A percentile compares a stretch with the other conserved stretches of the same genome.
Evolutionary conservation across 2,329 filamentous ascomycete species (phyloP).

Genomic region (Talaromyces sp.): DNA sequence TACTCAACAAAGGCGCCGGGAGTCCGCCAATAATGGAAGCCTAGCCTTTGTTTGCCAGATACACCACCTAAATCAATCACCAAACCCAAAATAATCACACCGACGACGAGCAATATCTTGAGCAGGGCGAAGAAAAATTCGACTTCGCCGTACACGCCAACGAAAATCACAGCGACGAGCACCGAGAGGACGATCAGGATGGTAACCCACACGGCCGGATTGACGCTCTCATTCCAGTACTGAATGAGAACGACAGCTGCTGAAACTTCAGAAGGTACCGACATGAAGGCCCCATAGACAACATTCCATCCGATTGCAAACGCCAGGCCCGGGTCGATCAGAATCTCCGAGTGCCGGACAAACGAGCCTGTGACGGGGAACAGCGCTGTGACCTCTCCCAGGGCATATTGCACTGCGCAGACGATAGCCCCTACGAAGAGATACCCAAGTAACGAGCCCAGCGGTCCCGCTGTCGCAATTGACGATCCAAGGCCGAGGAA

Average conservation of each 20-base stretch:
- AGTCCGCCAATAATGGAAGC: slow-evolving; percentile 65
- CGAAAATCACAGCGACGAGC: slow-evolving; percentile 65
- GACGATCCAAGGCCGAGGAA: slow-evolving; percentile 52
- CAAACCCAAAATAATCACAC: slow-evolving; percentile 71
- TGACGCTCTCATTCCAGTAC: slow-evolving; percentile 37
- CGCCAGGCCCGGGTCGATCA: slow-evolving; percentile 53
- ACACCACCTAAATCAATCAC: slow-evolving; percentile 65
- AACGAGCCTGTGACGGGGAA: slow-evolving; percentile 48
- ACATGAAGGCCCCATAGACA: slow-evolving; percentile 41
- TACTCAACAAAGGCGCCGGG: slow-evolving; percentile 65
- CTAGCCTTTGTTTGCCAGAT: slow-evolving; percentile 64
- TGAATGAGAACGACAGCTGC: slow-evolving; percentile 43
- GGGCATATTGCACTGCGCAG: slow-evolving; percentile 45
- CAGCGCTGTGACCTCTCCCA: slow-evolving; percentile 56
- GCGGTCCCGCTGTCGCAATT: slow-evolving; percentile 47
- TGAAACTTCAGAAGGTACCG: slow-evolving; percentile 42
- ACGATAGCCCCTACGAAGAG: slow-evolving; percentile 47
- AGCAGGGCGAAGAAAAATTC: slow-evolving; percentile 75
- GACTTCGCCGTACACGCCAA: slow-evolving; percentile 68
- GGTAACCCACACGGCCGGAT: slow-evolving; percentile 62
- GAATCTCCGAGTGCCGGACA: slow-evolving; percentile 51
- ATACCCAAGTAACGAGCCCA: slow-evolving; percentile 50
- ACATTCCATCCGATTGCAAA: slow-evolving; percentile 40
- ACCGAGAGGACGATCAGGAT: slow-evolving; percentile 68
- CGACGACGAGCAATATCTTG: slow-evolving; percentile 69